A percentile compares a stretch with the other conserved stretches of the same genome.
Conservation (phyloP, 1,139 yeast genomes). For the Yamadazyma triangularis region DNA sequence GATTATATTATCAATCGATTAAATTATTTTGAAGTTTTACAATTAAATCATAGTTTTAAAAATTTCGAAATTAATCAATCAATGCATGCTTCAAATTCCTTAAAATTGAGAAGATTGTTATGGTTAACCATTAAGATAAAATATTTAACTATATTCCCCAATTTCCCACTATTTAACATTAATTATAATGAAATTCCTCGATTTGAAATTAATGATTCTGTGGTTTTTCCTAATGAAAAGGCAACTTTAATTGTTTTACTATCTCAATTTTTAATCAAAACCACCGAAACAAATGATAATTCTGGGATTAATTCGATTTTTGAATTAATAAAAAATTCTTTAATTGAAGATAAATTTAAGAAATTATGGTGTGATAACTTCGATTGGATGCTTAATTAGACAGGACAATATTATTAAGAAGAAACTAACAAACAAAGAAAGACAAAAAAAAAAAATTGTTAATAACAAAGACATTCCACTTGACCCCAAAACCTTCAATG, state of each 20-base stretch:
- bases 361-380: constrained; percentile 10
- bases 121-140: constrained; percentile 32
- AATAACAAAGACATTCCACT: no score
- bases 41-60: constrained; percentile 21
- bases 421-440: no score
- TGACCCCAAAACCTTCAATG: no score
- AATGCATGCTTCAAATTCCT: constrained; percentile 19
- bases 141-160: constrained; percentile 17
- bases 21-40: constrained; percentile 22
- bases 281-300: constrained; percentile 60
- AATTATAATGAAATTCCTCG: constrained; percentile 7
- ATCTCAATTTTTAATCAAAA: constrained; percentile 7
- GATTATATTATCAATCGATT: constrained; percentile 12
- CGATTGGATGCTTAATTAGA: constrained; percentile 18
- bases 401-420: no score
- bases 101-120: constrained; percentile 24
- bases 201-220: constrained; percentile 4
- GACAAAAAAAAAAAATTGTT: no score
- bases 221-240: constrained; percentile 23
- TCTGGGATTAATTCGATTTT: constrained; percentile 26
- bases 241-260: constrained; percentile 10
- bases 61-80: constrained; percentile 21
- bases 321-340: constrained; percentile 19
- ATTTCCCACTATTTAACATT: constrained; percentile 9
- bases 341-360: constrained; percentile 19